Evolutionary conservation across 805 yeast species (phyloP), one percentile per base, ranked within the genome.

Genomic region (Debaryomyces tyrocola): DNA sequence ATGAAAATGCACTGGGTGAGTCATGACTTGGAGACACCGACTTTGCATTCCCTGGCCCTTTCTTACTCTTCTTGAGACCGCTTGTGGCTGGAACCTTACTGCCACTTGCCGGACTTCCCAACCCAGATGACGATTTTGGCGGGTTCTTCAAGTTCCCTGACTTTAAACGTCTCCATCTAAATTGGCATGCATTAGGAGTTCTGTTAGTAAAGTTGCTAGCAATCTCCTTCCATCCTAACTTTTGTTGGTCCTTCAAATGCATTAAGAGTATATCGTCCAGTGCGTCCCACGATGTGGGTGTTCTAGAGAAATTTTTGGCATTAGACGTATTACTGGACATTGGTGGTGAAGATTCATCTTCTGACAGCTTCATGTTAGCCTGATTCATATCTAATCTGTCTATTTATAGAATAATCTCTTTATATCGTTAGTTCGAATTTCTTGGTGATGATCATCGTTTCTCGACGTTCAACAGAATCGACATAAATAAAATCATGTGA

Each of bases 221-320:
- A 40, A 73, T 72, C 45, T 73, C 78, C 55, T 73, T 73, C 78
- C 78, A 73, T 11, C 78, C 78, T 44, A 73, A 56, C 54, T 73
- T 73, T 56, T 73, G 77, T 45, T 57, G 66, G 57, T 73, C 78
- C 53, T 73, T 73, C 44, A 73, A 60, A 52, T 73, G 78, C 76
- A 73, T 70, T 37, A 73, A 59, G 29, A 73, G 64, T 35, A 70
- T 58, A 52, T 73, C 78, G 56, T 73, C 78, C 51, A 67, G 75
- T 14, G 77, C 73, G 52, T 73, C 78, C 78, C 78, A 73, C 4
- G 77, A 71, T 3, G 78, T 71, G 11, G 78, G 78, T 6, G 78
- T 73, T 31, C 77, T 56, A 40, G 67, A 57, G 47, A 57, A 59
- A 47, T 56, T 57, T 48, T 68, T 67, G 39, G 56, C 49, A n/a